Percentiles rank a stretch among this genome's conserved stretches.
These are phyloP conservation scores for Kuraishia floccosa DNA, from an alignment of 805 yeast genomes.

Conservation along the genomic window DNA sequence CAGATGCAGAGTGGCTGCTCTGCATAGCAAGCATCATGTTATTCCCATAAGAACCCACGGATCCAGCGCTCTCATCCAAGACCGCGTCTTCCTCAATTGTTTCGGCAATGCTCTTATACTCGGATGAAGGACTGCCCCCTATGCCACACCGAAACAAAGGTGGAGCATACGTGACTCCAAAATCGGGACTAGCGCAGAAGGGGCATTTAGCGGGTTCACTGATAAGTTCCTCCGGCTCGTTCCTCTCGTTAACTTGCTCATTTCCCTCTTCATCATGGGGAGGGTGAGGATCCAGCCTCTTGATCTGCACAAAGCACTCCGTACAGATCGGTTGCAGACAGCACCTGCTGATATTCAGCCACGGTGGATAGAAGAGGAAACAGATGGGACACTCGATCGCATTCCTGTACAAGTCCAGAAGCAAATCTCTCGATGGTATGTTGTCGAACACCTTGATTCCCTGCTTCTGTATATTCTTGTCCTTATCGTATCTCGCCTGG, in stretches of 20 bases:
- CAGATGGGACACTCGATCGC: slow-evolving; percentile 91
- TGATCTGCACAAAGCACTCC: slow-evolving; percentile 94
- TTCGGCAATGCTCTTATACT: slow-evolving; percentile 18
- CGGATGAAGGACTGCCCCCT: slow-evolving; percentile 39
- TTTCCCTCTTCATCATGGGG: slow-evolving; percentile 54
- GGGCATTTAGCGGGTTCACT: slow-evolving; percentile 91
- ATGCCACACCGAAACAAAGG: slow-evolving; percentile 48
- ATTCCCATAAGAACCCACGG: too few relatives aligned
- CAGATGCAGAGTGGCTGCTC: too few relatives aligned
- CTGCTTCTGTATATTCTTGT: slow-evolving; percentile 12
- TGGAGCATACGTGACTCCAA: slow-evolving; percentile 76
- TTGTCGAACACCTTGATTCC: slow-evolving; percentile 16
- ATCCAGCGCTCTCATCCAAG: too few relatives aligned
- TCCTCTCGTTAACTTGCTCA: slow-evolving; percentile 9
- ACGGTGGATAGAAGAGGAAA: slow-evolving; percentile 73
- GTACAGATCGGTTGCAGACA: slow-evolving; percentile 91
- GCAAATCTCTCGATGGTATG: slow-evolving; percentile 31
- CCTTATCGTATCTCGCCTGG: slow-evolving; percentile 18
- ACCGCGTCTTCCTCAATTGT: slow-evolving; percentile 7
- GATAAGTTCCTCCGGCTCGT: slow-evolving; percentile 52
- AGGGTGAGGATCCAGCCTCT: slow-evolving; percentile 84
- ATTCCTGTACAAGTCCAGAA: slow-evolving; percentile 50
- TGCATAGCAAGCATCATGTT: too few relatives aligned
- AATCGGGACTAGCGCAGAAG: slow-evolving; percentile 79
- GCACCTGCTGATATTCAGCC: slow-evolving; percentile 72